Percentiles rank a stretch among this genome's conserved stretches.
phyloP scores from a whole-genome alignment of 768 basidiomycete genomes.

The Pisolithus sp. region DNA sequence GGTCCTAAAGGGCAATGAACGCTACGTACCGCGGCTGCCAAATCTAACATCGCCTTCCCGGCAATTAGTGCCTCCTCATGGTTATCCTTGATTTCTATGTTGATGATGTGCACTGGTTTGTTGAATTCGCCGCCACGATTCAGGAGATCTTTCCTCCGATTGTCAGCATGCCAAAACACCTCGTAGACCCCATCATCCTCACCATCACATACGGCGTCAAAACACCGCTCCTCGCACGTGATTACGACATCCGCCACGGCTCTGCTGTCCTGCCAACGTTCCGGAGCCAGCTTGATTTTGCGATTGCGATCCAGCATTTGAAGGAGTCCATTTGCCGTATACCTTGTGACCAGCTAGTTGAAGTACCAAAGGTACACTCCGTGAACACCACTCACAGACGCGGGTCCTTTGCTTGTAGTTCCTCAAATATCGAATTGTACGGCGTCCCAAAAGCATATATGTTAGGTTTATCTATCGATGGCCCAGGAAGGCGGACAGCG shows the following conservation, averaged over 20 bases:
- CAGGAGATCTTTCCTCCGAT: constrained; percentile 61
- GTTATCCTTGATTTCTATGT: constrained; percentile 98
- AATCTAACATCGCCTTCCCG: constrained; percentile 88
- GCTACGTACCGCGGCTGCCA: constrained; percentile 75
- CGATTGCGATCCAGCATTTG: constrained; percentile 97
- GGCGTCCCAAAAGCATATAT: constrained; percentile 96
- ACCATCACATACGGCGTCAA: constrained; percentile 98
- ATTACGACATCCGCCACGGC: constrained; percentile 94
- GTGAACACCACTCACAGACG: constrained; percentile 55
- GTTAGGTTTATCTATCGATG: constrained; percentile 96
- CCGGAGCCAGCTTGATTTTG: constrained; percentile 84
- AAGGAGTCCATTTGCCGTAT: constrained; percentile 87
- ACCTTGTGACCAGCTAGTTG: constrained; percentile 42
- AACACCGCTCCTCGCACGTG: constrained; percentile 98
- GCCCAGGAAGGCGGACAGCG: constrained; percentile 91
- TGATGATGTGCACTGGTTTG: constrained; percentile 91
- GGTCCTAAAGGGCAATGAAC: neutral
- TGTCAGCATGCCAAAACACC: constrained; percentile 8
- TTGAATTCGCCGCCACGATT: constrained; percentile 86
- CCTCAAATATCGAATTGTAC: constrained; percentile 92
- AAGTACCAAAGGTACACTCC: constrained; percentile 1
- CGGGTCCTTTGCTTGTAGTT: constrained; percentile 76
- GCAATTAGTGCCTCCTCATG: constrained; percentile 97
- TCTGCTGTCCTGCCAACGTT: constrained; percentile 92
- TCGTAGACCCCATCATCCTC: constrained; percentile 22